phyloP scores from a whole-genome alignment of 345 rosid species.

The Ailanthus altissimus region DNA sequence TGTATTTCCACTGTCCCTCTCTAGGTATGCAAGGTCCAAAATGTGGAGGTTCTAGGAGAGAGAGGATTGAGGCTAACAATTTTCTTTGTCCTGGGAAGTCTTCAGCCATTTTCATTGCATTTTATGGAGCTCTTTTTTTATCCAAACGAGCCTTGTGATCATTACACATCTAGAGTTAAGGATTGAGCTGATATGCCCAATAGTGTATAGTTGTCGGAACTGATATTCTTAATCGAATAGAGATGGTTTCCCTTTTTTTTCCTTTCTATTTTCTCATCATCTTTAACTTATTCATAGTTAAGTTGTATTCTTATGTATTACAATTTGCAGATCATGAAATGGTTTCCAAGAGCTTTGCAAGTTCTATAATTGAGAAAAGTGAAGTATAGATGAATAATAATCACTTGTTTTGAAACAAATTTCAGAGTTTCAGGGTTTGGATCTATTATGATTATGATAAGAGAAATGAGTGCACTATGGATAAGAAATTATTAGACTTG shows the following conservation, averaged over 20 bases:
- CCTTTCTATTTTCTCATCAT: neutral
- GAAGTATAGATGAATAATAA: neutral
- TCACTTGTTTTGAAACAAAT: neutral
- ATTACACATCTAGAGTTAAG: neutral
- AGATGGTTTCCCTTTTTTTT: neutral
- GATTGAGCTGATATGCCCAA: neutral
- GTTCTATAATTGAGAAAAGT: neutral
- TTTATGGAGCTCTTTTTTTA: neutral
- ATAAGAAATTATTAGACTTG: neutral
- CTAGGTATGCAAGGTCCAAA: slow-evolving; percentile 77
- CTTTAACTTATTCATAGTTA: neutral
- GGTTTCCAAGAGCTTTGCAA: neutral
- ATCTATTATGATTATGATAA: neutral
- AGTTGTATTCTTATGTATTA: neutral
- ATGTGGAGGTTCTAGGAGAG: slow-evolving; percentile 59
- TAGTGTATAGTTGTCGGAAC: neutral
- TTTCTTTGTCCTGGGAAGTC: neutral
- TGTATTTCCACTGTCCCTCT: neutral
- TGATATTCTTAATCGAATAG: neutral
- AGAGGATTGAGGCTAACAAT: slow-evolving; percentile 8
- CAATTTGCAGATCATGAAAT: neutral
- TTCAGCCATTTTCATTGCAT: neutral
- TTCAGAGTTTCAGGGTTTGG: neutral
- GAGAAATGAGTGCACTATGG: too few species aligned
- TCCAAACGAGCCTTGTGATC: neutral